Conservation (phyloP, 139 green algal species). For the Closterium sp. region DNA sequence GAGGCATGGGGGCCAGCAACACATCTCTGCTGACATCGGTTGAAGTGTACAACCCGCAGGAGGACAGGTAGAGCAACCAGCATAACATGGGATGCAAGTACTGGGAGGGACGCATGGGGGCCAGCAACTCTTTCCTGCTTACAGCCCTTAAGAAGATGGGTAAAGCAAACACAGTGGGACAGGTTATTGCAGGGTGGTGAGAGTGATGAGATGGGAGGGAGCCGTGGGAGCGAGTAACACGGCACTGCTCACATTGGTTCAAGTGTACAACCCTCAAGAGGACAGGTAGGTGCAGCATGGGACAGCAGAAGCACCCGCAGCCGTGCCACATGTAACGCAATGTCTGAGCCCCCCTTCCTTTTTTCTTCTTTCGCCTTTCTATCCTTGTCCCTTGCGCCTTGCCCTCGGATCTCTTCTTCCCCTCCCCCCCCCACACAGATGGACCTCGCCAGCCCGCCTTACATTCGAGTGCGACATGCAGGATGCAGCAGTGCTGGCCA, state of each 20-base stretch:
- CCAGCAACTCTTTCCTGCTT: no score
- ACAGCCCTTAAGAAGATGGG: no score
- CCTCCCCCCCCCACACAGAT: not conserved
- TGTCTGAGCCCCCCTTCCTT: not conserved
- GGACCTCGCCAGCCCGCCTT: no score
- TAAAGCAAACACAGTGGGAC: no score
- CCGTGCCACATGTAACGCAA: not conserved
- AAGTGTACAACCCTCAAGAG: constrained; percentile 14
- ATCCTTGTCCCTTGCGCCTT: not conserved
- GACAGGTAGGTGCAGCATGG: no score
- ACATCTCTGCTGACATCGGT: constrained; percentile 21
- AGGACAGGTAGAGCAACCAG: no score
- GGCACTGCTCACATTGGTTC: constrained; percentile 14
- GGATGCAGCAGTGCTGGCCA: no score
- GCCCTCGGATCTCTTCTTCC: not conserved
- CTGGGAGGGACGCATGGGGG: no score
- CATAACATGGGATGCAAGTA: no score
- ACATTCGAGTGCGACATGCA: no score
- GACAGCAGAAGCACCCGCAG: not conserved
- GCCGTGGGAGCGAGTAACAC: constrained; percentile 10
- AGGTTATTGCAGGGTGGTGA: no score
- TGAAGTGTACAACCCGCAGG: constrained; percentile 12
- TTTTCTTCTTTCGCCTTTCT: constrained; percentile 1
- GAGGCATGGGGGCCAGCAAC: constrained; percentile 15
- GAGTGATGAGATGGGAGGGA: not conserved